Evolutionary conservation across 2,329 filamentous ascomycete species (phyloP), one percentile per base, ranked within the genome.

Genomic region (Metarhizium guizhouense): DNA sequence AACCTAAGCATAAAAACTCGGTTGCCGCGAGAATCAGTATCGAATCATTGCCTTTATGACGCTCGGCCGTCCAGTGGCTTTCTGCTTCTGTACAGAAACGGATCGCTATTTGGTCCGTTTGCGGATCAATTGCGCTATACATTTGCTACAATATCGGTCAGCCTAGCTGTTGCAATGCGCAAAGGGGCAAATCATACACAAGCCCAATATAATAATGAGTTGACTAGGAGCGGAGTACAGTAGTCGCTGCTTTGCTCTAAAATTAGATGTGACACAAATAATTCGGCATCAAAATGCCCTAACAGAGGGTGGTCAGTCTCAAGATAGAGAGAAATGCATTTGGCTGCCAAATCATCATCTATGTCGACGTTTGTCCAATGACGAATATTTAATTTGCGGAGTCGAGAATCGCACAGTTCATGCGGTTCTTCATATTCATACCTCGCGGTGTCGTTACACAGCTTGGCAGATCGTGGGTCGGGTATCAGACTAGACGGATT

Each of bases 301-400:
- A 74, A 57, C 1, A 74, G 60, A 2, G 70, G 68, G 52, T 74
- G 68, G 32, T 74, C 70, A 6, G 67, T 69, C 45, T 64, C 60
- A 2, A 72, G 58, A 48, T 73, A 74, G 1, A 68, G 55, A 1
- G 69, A 70, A 6, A 73, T 67, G 13, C 64, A 63, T n/a, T 59
- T 59, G 1, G 66, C 67, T 3, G 68, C 65, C 11, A 67, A 56
- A 2, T 67, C 60, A 47, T 67, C 60, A 3, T 60, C 45, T 3
- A 71, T 58, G 13, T 56, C 47, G 6, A 72, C 60, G 51, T 65
- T 56, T 29, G 71, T 71, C 72, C 71, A 69, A 58, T 63, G 62
- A 4, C 54, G 18, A 45, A 72, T 65, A 20, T 64, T 50, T 2
- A 71, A 56, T 1, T 59, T 32, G 20, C n/a, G 1, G 1, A 70